Base-by-base conservation (phyloP, 169 alveolate species). In the Blepharisma undulans region DNA sequence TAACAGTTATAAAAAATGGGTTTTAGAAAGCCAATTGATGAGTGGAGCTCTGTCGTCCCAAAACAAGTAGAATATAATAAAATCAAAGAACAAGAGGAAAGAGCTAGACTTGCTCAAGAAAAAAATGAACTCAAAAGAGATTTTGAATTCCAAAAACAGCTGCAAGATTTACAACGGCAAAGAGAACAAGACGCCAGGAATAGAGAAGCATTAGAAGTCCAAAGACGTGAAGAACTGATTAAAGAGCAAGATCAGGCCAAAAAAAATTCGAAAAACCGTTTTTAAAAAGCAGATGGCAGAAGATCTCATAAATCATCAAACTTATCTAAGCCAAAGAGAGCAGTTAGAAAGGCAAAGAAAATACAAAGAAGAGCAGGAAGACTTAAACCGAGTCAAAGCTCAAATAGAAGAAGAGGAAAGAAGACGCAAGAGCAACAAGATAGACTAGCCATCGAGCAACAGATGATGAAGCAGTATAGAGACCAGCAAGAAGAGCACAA, bases 221-320 rank as follows among this genome's bases (percentile, higher is more conserved):
- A 66, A 14, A 2, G 7, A 5, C 7, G 87, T 10, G 72, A 12
- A 0, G 12, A 79, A 8, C 14, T 7, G 30, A 22, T 79, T 33
- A 79, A 79, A 79, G 71, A 79, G 1, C 87, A 79, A 79, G 87
- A 79, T 22, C 8, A 27, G 19, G 19, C 25, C 29, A 79, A 79
- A 12, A 27, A 33, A 27, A 10, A 25, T 12, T n/a, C 87, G 27
- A 79, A 66, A 32, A 79, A 21, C 60, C 80, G 14, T 25, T 18
- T 8, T 79, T 7, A 79, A 79, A 79, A 79, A 79, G 87, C 61
- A 79, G 12, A 79, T 79, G 87, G 87, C 87, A 12, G 87, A 79
- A 0, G 87, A 79, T 66, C 34, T 25, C 71, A 7, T 79, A 21
- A 79, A 25, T 33, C 87, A 79, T 16, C 87, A 79, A 22, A 79